Evolutionary conservation across 2,329 filamentous ascomycete genomes (phyloP), one percentile per base, ranked within the genome.

Genomic region (Knoxdaviesia proteae): DNA sequence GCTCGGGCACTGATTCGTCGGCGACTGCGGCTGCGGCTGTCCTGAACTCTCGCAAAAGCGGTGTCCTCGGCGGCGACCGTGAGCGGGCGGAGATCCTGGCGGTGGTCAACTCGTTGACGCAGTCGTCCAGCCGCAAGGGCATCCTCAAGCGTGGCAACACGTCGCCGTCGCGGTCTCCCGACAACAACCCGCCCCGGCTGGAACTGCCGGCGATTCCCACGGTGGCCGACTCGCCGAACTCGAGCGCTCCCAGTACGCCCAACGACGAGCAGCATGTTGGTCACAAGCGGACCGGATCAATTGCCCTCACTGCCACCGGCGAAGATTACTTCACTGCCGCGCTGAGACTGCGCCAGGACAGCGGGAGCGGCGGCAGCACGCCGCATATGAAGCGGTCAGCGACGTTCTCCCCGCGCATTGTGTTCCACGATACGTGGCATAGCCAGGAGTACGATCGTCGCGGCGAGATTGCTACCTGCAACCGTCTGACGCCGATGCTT

Each of bases 341-440:
- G 32, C 65, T 84, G 38, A 76, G 82, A 42, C 73, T 90, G 43
- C 74, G 74, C 37, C 69, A 77, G 44, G 81, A 87, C 51, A 77
- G 77, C 7, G 84, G 83, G 62, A 92, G 84, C 56, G 74, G 81
- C 11, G 84, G 84, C 10, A 74, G 70, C 45, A 92, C 86, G 4
- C 84, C 86, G 1, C 74, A 80, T 41, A 55, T 62, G 40, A 79
- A 75, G 58, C 69, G 74, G 32, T 72, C 67, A 49, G 71, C 75
- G 1, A 80, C 74, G 0, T 98, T 96, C 60, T 96, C 86, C 54
- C 88, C 88, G 39, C 77, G 88, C 36, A 84, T 96, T 42, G 77
- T 94, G 48, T 96, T 94, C 57, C 77, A 94, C 57, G 90, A 98
- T 55, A 96, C 87, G 6, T 98, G 87, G 86, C 86, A 87, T 3